Evolutionary conservation across 163 green algal species (phyloP), one percentile per base, ranked within the genome.

Genomic region (Botryococcus braunii): DNA sequence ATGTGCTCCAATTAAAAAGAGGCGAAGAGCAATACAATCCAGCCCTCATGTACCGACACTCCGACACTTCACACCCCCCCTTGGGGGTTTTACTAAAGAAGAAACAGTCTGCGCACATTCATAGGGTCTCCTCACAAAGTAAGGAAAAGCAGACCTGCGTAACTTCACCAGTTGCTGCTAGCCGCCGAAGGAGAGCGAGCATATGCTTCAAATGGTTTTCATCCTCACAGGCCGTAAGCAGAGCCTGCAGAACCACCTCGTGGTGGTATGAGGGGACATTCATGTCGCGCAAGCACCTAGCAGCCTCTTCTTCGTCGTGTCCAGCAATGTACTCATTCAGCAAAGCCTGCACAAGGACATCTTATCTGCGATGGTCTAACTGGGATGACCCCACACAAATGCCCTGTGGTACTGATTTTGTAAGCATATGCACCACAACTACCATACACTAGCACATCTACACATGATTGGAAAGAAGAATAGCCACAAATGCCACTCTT

Each of bases 181-280:
- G 74, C 49, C 73, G 11, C 9, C 48, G n/a, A 21, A 89, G 74
- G 40, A 89, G 74, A 1, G 6, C 47, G 1, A 66, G 34, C 38
- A 84, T 40, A 25, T 47, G 29, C 25, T 64, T 29, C 52, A 60
- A 57, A 58, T 62, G 39, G 21, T 68, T 63, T 40, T 60, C 43
- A n/a, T 74, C 66, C 37, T 83, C 82, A 40, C 80, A 61, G 0
- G 72, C 70, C 50, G 70, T 63, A 48, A 83, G 40, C 36, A 89
- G 62, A 4, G 72, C 78, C 1, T 74, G 73, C 55, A 83, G 84
- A 25, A 94, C 85, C 13, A 92, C 74, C 78, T 96, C 88, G 71
- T 97, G 91, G 73, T 92, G 83, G 84, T 90, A 97, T 74, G 87
- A 85, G 2, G 87, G 82, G 69, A 90, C 76, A 32, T 74, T 66